These are phyloP conservation scores for Ophiostoma piceae DNA, from an alignment of 2,329 filamentous ascomycete species.

Conservation along the genomic window DNA sequence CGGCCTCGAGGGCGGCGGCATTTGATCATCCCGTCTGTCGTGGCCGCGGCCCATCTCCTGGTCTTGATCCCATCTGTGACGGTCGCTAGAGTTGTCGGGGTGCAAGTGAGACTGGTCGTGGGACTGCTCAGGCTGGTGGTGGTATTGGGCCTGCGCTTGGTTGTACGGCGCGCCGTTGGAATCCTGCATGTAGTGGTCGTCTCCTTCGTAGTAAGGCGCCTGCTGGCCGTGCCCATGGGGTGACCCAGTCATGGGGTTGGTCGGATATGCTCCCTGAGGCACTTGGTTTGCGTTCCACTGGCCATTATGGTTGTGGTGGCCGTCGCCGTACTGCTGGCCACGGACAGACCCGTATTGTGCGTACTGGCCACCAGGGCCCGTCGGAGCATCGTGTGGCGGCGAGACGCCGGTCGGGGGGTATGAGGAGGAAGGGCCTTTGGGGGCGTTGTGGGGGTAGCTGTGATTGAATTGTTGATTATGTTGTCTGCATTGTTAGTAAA, in stretches of 20 bases:
- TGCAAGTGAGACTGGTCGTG: background rate
- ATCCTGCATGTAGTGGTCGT: slow-evolving; percentile 19
- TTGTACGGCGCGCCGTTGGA: background rate
- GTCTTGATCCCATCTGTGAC: background rate
- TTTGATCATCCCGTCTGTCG: slow-evolving; percentile 33
- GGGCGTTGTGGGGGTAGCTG: slow-evolving; percentile 47
- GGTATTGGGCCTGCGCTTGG: background rate
- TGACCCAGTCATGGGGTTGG: slow-evolving; percentile 26
- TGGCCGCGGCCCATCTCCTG: background rate
- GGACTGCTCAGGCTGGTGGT: background rate
- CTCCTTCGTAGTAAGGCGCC: slow-evolving; percentile 18
- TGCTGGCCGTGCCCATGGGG: slow-evolving; percentile 25
- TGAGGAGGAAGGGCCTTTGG: slow-evolving; percentile 52
- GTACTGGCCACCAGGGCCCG: slow-evolving; percentile 53
- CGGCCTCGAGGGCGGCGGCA: slow-evolving; percentile 50
- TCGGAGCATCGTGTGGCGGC: slow-evolving; percentile 52
- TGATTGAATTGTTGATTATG: slow-evolving; percentile 55
- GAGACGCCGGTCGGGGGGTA: slow-evolving; percentile 34
- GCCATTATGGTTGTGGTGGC: slow-evolving; percentile 58
- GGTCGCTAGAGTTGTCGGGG: background rate
- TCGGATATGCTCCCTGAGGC: slow-evolving; percentile 32
- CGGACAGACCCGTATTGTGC: slow-evolving; percentile 51
- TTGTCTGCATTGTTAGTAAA: slow-evolving; percentile 17
- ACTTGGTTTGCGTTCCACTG: slow-evolving; percentile 61
- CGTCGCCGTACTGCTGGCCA: slow-evolving; percentile 52